Percentiles rank a stretch among this genome's conserved stretches.
These are phyloP conservation scores for Aspergillus neotritici DNA, from an alignment of 2,329 filamentous ascomycete genomes.

Conservation along the genomic window DNA sequence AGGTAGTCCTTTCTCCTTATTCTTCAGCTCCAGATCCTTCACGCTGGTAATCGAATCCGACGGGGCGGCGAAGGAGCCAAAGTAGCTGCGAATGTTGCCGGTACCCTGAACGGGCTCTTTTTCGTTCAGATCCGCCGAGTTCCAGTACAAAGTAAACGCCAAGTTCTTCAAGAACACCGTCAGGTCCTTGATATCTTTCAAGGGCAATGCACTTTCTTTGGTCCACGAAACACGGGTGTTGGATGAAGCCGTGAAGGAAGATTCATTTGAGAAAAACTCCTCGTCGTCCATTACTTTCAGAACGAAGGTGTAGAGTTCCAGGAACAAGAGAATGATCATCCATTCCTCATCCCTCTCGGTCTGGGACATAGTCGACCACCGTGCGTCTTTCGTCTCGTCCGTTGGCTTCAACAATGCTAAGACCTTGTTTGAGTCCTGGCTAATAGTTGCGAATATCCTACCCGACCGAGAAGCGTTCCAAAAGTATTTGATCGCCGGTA, in stretches of 20 bases:
- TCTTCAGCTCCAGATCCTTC: slow-evolving; percentile 33
- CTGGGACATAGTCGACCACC: slow-evolving; percentile 21
- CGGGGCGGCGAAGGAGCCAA: slow-evolving; percentile 26
- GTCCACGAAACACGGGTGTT: slow-evolving; percentile 51
- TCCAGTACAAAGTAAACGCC: slow-evolving; percentile 82
- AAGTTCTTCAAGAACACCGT: slow-evolving; percentile 85
- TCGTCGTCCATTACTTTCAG: slow-evolving; percentile 92
- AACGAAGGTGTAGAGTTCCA: slow-evolving; percentile 91
- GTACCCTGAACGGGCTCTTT: slow-evolving; percentile 34
- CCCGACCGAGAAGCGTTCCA: slow-evolving; percentile 64
- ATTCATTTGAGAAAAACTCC: slow-evolving; percentile 70
- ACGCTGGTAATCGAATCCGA: slow-evolving; percentile 21
- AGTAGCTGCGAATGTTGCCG: slow-evolving; percentile 44
- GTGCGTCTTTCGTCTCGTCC: slow-evolving; percentile 37
- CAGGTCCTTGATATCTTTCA: slow-evolving; percentile 66
- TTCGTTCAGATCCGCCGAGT: slow-evolving; percentile 60
- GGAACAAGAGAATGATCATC: slow-evolving; percentile 81
- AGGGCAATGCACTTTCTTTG: slow-evolving; percentile 61
- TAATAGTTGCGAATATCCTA: slow-evolving; percentile 53
- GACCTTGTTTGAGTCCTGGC: slow-evolving; percentile 52
- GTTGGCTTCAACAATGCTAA: slow-evolving; percentile 50
- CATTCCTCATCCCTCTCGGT: slow-evolving; percentile 62
- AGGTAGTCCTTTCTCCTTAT: slow-evolving; percentile 47
- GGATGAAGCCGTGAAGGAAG: slow-evolving; percentile 39
- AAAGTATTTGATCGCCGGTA: slow-evolving; percentile 74